phyloP scores from a whole-genome alignment of 208 protist genomes.

The Crithidia sp. region DNA sequence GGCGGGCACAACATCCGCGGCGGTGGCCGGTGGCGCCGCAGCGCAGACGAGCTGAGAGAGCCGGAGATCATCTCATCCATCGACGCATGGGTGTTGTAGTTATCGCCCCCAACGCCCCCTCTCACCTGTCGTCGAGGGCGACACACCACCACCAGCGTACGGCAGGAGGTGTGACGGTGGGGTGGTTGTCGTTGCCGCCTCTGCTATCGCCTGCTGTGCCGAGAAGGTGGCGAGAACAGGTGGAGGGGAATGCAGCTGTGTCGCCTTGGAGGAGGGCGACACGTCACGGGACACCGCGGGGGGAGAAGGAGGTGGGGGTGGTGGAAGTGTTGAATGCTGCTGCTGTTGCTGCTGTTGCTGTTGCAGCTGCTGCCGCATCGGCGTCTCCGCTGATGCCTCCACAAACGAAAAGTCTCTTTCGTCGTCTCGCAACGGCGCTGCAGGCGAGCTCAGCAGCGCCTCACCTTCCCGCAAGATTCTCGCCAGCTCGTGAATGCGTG shows the following conservation, averaged over 20 bases:
- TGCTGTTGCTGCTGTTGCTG: too few species aligned
- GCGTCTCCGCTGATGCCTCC: too few species aligned
- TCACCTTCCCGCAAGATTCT: slow-evolving; percentile 7
- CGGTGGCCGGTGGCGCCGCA: slow-evolving; percentile 18
- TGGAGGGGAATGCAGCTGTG: neutral
- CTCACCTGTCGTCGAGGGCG: neutral
- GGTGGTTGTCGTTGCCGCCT: too few species aligned
- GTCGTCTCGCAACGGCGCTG: neutral
- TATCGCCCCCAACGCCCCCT: neutral
- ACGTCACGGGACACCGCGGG: neutral
- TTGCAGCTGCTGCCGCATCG: too few species aligned
- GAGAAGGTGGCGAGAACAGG: neutral
- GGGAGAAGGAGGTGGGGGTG: neutral
- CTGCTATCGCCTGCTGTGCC: neutral
- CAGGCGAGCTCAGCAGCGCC: slow-evolving; percentile 7
- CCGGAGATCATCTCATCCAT: neutral
- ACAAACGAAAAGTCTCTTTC: neutral
- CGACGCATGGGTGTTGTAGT: neutral
- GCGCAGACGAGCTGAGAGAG: slow-evolving; percentile 9
- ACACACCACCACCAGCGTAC: too few species aligned
- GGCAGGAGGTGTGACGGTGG: too few species aligned
- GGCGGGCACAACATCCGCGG: slow-evolving; percentile 37
- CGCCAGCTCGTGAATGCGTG: slow-evolving; percentile 13
- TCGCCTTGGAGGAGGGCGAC: neutral
- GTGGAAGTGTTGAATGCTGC: too few species aligned